phyloP scores from a whole-genome alignment of 139 green algal genomes.

The Prasinococcaceae sp. region DNA sequence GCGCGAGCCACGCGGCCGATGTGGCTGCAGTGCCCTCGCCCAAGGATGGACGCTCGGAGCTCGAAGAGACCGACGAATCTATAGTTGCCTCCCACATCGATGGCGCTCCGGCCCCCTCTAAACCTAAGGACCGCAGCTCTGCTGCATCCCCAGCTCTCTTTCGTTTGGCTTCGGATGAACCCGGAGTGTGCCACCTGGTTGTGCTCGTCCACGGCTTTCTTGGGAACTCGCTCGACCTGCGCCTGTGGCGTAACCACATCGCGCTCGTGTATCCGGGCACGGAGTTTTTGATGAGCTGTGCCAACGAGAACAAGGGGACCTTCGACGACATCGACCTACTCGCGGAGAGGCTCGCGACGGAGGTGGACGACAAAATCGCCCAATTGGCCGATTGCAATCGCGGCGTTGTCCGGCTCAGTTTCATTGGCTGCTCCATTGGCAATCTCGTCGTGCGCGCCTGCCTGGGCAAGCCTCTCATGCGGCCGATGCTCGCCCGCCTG shows the following conservation, averaged over 20 bases:
- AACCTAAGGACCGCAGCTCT: no score
- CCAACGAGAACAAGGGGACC: slow-evolving; percentile 22
- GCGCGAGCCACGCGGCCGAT: no score
- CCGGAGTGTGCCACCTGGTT: slow-evolving; percentile 18
- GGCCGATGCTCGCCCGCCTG: slow-evolving; percentile 26
- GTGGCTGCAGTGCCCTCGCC: no score
- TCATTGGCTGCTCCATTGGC: slow-evolving; percentile 51
- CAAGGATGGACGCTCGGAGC: no score
- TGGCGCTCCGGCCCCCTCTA: no score
- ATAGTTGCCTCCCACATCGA: no score
- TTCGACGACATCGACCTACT: slow-evolving; percentile 27
- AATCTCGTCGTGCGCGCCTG: slow-evolving; percentile 44
- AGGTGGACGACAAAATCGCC: slow-evolving; percentile 12
- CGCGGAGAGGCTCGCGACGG: slow-evolving; percentile 11
- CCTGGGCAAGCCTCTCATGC: slow-evolving; percentile 21
- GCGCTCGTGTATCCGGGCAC: slow-evolving; percentile 31
- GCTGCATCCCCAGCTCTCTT: no score
- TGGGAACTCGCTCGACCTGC: slow-evolving; percentile 33
- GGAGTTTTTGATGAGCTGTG: slow-evolving; percentile 29
- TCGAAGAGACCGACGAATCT: no score
- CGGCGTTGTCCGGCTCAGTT: slow-evolving; percentile 23
- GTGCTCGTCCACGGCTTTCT: slow-evolving; percentile 33
- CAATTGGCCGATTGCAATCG: slow-evolving; percentile 5
- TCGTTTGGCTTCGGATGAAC: no score
- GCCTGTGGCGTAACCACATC: slow-evolving; percentile 34